A percentile compares a stretch with the other conserved stretches of the same genome.
phyloP scores from a whole-genome alignment of 768 basidiomycete species.

The Phlebiopsis flavidoalba region DNA sequence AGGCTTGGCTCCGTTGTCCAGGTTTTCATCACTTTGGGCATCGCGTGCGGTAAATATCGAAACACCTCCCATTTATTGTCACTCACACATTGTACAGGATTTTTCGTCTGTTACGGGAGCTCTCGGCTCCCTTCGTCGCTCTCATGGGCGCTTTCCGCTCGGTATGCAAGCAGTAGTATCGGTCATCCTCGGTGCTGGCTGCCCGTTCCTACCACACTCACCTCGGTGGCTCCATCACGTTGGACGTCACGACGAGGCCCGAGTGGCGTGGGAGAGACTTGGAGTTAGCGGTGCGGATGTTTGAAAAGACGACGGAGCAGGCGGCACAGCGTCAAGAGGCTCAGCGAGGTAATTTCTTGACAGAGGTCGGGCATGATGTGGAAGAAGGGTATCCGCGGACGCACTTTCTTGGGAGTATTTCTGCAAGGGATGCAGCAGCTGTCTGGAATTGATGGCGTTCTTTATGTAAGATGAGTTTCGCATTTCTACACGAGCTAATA shows the following conservation, averaged over 20 bases:
- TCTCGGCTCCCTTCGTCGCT: conserved; percentile 25
- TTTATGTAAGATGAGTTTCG: conserved; percentile 21
- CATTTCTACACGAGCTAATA: neutral
- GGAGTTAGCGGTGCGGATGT: conserved; percentile 21
- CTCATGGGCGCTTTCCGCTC: conserved; percentile 36
- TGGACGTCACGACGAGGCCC: conserved; percentile 30
- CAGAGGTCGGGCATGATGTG: conserved; percentile 19
- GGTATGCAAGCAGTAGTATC: conserved; percentile 29
- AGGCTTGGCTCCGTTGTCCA: conserved; percentile 36
- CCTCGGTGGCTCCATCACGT: conserved; percentile 37
- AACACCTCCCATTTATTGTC: neutral
- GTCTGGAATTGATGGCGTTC: conserved; percentile 29
- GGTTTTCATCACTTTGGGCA: conserved; percentile 38
- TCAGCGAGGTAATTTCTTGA: conserved; percentile 2
- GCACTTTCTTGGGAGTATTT: conserved; percentile 38
- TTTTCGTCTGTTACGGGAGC: conserved; percentile 36
- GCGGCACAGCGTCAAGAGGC: conserved; percentile 17
- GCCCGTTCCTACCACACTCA: conserved; percentile 32
- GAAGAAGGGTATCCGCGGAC: conserved; percentile 22
- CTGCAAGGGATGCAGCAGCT: conserved; percentile 38
- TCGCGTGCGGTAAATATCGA: conserved; percentile 29
- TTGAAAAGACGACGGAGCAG: conserved; percentile 27
- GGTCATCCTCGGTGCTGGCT: conserved; percentile 24
- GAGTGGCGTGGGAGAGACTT: conserved; percentile 20
- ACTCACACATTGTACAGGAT: conserved; percentile 19